Evolutionary conservation across 2,329 filamentous ascomycete genomes (phyloP).

Genomic region (Aspergillus sp.): DNA sequence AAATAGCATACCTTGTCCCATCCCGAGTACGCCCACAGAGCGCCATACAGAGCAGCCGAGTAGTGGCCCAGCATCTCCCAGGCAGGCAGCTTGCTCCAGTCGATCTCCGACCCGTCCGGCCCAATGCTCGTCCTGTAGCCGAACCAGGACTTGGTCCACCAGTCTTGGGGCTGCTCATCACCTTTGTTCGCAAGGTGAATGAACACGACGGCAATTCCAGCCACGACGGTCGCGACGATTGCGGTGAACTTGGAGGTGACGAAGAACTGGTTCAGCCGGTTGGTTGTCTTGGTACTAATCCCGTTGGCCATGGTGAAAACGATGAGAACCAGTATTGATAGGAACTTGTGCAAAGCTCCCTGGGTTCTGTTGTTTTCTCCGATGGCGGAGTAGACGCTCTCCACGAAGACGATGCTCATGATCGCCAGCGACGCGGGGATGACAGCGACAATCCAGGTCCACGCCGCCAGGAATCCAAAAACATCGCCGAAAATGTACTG

Average conservation of each 20-base stretch:
- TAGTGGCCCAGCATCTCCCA: conserved; percentile 20
- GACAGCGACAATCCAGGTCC: conserved; percentile 21
- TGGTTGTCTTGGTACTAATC: conserved; percentile 18
- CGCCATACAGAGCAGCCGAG: conserved; percentile 19
- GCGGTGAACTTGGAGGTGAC: conserved; percentile 18
- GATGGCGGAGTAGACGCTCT: conserved; percentile 17
- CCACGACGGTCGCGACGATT: conserved; percentile 10
- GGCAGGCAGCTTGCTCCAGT: conserved; percentile 13
- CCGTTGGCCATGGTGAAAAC: conserved; percentile 15
- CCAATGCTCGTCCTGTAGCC: conserved; percentile 12
- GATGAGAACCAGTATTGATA: conserved; percentile 13
- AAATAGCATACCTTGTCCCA: conserved; percentile 18
- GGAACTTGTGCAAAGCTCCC: conserved; percentile 12
- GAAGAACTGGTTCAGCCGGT: conserved; percentile 15
- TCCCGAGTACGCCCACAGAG: conserved; percentile 20
- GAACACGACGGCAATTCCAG: conserved; percentile 13
- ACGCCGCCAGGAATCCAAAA: conserved; percentile 19
- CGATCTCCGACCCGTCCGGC: conserved; percentile 16
- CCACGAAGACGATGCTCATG: conserved; percentile 20
- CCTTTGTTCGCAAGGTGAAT: not conserved
- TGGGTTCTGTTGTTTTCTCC: conserved; percentile 12
- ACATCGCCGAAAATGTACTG: conserved; percentile 21
- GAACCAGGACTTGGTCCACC: conserved; percentile 17
- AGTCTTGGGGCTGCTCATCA: conserved; percentile 9
- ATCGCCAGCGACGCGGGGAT: conserved; percentile 20